Conservation (phyloP, 805 yeast genomes). For the Candida awuae region DNA sequence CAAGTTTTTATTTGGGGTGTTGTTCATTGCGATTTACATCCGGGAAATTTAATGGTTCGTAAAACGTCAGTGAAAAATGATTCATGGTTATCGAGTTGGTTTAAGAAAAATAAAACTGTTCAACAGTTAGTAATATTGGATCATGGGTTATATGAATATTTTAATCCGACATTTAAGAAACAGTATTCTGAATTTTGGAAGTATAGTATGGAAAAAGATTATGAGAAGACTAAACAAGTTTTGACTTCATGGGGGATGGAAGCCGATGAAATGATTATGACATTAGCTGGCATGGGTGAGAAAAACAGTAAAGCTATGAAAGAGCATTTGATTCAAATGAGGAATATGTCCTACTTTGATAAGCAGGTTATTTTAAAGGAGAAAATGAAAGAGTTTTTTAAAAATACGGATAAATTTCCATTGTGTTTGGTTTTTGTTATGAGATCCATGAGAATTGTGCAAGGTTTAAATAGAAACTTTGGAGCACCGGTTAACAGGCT, state of each 20-base stretch:
- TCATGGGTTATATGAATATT: slow-evolving; percentile 62
- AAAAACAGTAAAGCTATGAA: slow-evolving; percentile 28
- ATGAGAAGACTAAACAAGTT: slow-evolving; percentile 38
- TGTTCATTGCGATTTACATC: slow-evolving; percentile 74
- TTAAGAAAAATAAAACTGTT: slow-evolving; percentile 16
- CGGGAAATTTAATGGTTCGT: slow-evolving; percentile 65
- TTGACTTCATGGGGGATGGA: slow-evolving; percentile 63
- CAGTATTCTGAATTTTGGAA: slow-evolving; percentile 62
- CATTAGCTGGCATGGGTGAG: slow-evolving; percentile 23
- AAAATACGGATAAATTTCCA: slow-evolving; percentile 62
- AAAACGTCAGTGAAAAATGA: slow-evolving; percentile 14
- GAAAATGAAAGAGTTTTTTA: slow-evolving; percentile 46
- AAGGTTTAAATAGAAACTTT: slow-evolving; percentile 53
- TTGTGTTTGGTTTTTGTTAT: slow-evolving; percentile 56
- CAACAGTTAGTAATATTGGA: slow-evolving; percentile 64
- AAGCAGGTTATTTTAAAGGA: slow-evolving; percentile 36
- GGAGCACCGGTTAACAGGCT: slow-evolving; percentile 73
- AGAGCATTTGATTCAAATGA: slow-evolving; percentile 22
- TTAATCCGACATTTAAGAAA: slow-evolving; percentile 41
- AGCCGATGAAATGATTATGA: slow-evolving; percentile 51
- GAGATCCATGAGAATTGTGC: slow-evolving; percentile 68
- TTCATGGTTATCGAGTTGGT: slow-evolving; percentile 3
- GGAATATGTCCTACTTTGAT: slow-evolving; percentile 31
- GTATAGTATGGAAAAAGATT: slow-evolving; percentile 46
- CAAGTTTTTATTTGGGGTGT: slow-evolving; percentile 62